Percentiles rank a stretch among this genome's conserved stretches.
phyloP scores from a whole-genome alignment of 495 filamentous ascomycete species.

The Aspergillus ostianus region DNA sequence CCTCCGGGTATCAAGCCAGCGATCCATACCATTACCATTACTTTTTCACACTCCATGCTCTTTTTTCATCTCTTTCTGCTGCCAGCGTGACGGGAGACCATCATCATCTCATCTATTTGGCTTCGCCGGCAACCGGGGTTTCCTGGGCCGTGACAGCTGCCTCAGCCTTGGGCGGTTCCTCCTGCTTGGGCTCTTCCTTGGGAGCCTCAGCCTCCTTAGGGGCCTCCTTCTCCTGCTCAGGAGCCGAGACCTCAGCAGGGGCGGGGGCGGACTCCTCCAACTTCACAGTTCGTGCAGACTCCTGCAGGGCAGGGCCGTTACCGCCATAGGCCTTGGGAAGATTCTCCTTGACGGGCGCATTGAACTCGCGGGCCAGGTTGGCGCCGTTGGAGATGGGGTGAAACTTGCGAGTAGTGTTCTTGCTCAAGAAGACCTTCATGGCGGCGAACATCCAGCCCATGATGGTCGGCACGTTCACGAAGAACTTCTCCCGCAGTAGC shows the following conservation, averaged over 20 bases:
- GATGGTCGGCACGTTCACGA: conserved; percentile 82
- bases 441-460: conserved; percentile 84
- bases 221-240: conserved; percentile 14
- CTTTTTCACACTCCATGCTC: neutral
- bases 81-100: neutral
- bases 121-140: conserved; percentile 18
- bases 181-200: conserved; percentile 20
- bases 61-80: conserved; percentile 8
- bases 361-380: conserved; percentile 65
- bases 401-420: conserved; percentile 83
- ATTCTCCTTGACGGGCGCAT: conserved; percentile 52
- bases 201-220: conserved; percentile 21
- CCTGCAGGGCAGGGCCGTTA: conserved; percentile 47
- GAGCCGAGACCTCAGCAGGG: conserved; percentile 11
- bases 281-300: conserved; percentile 27
- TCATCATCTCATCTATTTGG: conserved; percentile 24
- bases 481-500: conserved; percentile 84
- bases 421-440: conserved; percentile 75
- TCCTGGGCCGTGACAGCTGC: conserved; percentile 10
- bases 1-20: conserved; percentile 30
- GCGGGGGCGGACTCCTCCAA: conserved; percentile 21
- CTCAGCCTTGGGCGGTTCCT: conserved; percentile 3
- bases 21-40: conserved; percentile 8
- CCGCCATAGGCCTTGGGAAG: conserved; percentile 72
- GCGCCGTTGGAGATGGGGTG: conserved; percentile 74